Conservation (phyloP, 495 filamentous ascomycete genomes). For the Hypoxylon intermedium region DNA sequence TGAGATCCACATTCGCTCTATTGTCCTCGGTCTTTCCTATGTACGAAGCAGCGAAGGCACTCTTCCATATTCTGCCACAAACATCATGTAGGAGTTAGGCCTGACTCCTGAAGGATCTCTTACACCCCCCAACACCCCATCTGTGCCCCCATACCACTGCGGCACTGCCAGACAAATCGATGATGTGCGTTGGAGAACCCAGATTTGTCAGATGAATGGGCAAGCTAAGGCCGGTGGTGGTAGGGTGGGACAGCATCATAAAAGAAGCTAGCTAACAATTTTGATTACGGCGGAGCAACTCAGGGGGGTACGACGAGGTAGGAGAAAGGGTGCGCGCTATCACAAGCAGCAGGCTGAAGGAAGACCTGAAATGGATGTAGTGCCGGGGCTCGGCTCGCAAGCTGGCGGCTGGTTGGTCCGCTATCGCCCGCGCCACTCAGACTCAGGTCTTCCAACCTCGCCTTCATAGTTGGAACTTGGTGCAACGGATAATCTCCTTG, state of each 20-base stretch:
- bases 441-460: slow-evolving; percentile 15
- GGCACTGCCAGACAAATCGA: slow-evolving; percentile 34
- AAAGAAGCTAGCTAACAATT: slow-evolving; percentile 9
- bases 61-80: slow-evolving; percentile 6
- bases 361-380: slow-evolving; percentile 1
- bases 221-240: too few relatives aligned
- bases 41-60: too few relatives aligned
- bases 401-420: not conserved
- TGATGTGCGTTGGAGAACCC: slow-evolving; percentile 34
- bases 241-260: slow-evolving; percentile 3
- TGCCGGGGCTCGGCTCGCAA: not conserved
- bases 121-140: slow-evolving; percentile 20
- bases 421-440: slow-evolving; percentile 4
- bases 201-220: slow-evolving; percentile 9
- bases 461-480: slow-evolving; percentile 13
- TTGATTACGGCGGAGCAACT: slow-evolving; percentile 9
- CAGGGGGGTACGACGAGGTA: slow-evolving; percentile 11
- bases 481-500: slow-evolving; percentile 15
- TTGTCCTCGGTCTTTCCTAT: too few relatives aligned
- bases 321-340: not conserved
- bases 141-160: slow-evolving; percentile 34
- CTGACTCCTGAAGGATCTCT: slow-evolving; percentile 38
- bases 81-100: slow-evolving; percentile 15
- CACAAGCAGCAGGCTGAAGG: not conserved
- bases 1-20: not conserved